phyloP scores from a whole-genome alignment of 176 grass and related monocot genomes.

The Typha latifolia region DNA sequence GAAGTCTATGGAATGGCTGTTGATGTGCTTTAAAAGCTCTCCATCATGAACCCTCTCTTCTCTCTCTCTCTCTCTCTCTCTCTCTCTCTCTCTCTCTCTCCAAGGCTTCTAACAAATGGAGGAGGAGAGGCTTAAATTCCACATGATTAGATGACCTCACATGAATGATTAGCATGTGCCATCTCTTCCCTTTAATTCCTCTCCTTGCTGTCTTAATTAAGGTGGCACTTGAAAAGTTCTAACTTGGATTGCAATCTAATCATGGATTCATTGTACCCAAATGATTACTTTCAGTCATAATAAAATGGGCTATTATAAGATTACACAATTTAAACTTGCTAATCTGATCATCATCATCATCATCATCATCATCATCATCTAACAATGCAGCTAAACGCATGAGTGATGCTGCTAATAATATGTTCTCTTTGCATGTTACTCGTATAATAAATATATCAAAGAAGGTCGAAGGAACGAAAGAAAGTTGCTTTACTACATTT shows the following conservation, averaged over 20 bases:
- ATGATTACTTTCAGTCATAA: slow-evolving; percentile 16
- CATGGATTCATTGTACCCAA: slow-evolving; percentile 65
- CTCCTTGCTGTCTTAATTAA: slow-evolving; percentile 24
- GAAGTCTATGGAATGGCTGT: slow-evolving; percentile 37
- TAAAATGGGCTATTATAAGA: not conserved
- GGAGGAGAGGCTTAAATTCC: slow-evolving; percentile 24
- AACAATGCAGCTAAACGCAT: not conserved
- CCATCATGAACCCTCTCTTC: slow-evolving; percentile 2
- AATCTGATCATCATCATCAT: slow-evolving; percentile 3
- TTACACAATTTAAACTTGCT: not conserved
- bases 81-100: slow-evolving; percentile 27
- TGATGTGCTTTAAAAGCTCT: slow-evolving; percentile 21
- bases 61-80: not conserved
- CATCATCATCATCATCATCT: slow-evolving; percentile 3
- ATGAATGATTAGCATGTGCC: slow-evolving; percentile 91
- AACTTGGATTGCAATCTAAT: slow-evolving; percentile 34
- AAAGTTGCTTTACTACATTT: slow-evolving; percentile 12
- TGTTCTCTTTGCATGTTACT: slow-evolving; percentile 24
- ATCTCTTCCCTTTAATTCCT: slow-evolving; percentile 51
- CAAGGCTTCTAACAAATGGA: slow-evolving; percentile 36
- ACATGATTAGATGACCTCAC: slow-evolving; percentile 82
- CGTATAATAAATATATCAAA: slow-evolving; percentile 10
- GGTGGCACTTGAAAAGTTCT: slow-evolving; percentile 17
- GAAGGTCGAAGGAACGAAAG: slow-evolving; percentile 2
- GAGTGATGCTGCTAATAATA: slow-evolving; percentile 9